A percentile compares a stretch with the other conserved stretches of the same genome.
These are phyloP conservation scores for Aspergillus hiratsukae DNA, from an alignment of 2,329 filamentous ascomycete species.

Conservation along the genomic window DNA sequence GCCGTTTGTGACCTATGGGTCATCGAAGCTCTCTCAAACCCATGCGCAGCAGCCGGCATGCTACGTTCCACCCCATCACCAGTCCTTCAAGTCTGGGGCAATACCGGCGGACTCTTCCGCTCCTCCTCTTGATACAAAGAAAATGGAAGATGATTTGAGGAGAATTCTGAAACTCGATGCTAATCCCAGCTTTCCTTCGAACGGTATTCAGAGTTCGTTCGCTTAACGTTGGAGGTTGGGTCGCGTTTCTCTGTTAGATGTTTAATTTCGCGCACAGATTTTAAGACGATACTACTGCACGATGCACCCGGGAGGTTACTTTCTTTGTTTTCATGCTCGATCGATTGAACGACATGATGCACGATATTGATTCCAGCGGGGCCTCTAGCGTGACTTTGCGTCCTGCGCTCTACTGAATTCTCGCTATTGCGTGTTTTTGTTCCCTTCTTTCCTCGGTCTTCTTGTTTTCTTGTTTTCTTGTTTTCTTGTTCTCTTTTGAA, in stretches of 20 bases:
- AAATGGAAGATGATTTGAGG: constrained; percentile 47
- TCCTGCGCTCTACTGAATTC: constrained; percentile 1
- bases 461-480: neutral
- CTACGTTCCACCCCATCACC: constrained; percentile 20
- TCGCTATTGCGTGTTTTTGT: constrained; percentile 3
- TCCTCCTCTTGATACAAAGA: constrained; percentile 36
- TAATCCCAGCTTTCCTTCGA: constrained; percentile 23
- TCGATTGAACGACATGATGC: neutral
- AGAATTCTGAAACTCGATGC: constrained; percentile 44
- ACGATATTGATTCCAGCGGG: neutral
- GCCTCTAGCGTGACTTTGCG: neutral
- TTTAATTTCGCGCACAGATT: neutral
- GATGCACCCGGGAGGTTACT: neutral
- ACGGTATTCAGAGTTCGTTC: constrained; percentile 31
- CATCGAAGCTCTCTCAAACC: constrained; percentile 16
- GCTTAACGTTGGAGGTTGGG: constrained; percentile 17
- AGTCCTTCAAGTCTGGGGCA: constrained; percentile 18
- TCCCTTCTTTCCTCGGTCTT: constrained; percentile 5
- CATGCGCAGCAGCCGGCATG: constrained; percentile 13
- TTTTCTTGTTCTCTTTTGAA: neutral
- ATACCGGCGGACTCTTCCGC: constrained; percentile 20
- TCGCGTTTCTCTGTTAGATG: neutral
- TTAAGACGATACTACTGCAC: neutral
- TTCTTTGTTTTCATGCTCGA: constrained; percentile 1
- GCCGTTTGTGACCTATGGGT: constrained; percentile 17